Conservation (phyloP, 441 rosid genomes). For the Metrosideros polymorpha region DNA sequence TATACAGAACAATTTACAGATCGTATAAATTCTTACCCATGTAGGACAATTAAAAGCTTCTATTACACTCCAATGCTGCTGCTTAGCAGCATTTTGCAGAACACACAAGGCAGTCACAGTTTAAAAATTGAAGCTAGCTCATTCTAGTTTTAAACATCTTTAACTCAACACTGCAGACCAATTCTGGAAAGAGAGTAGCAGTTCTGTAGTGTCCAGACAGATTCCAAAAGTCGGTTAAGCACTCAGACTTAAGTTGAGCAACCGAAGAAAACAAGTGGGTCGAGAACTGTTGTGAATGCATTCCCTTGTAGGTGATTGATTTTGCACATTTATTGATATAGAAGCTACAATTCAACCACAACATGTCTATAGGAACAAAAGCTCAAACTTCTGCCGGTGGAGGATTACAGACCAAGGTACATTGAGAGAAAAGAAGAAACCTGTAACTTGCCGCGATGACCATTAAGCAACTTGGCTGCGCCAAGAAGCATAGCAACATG, state of each 20-base stretch:
- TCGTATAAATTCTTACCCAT: neutral
- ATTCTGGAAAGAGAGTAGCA: neutral
- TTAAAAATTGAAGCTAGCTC: neutral
- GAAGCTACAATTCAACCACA: neutral
- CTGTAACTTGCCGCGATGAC: neutral
- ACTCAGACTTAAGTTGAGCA: neutral
- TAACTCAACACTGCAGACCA: neutral
- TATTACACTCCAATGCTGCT: neutral
- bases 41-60: neutral
- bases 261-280: neutral
- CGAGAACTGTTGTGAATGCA: neutral
- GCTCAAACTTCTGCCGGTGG: neutral
- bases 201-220: neutral
- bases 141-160: neutral
- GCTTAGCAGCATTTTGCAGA: neutral
- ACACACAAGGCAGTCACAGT: neutral
- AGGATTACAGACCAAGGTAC: neutral
- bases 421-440: neutral
- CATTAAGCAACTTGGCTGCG: conserved; percentile 5
- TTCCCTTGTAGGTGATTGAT: neutral
- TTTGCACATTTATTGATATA: neutral
- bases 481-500: conserved; percentile 14
- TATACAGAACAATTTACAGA: neutral
- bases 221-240: neutral
- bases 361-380: neutral